A percentile compares a stretch with the other conserved stretches of the same genome.
Evolutionary conservation across 768 basidiomycete species (phyloP).

Genomic region (Tylopilus felleus): DNA sequence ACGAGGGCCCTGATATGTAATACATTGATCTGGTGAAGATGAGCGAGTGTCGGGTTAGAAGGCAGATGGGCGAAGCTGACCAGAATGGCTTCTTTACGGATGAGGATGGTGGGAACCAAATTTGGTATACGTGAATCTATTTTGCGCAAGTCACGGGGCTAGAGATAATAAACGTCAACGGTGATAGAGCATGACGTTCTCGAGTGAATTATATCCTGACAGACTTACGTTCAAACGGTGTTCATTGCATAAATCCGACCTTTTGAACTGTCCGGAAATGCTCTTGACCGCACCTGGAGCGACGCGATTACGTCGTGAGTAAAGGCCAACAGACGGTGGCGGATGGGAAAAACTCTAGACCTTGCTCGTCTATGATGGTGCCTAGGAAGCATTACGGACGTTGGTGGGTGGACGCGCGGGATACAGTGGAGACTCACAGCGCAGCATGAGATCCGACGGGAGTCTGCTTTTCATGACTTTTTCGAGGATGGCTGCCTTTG

Average conservation of each 20-base stretch:
- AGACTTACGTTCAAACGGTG: slow-evolving; percentile 83
- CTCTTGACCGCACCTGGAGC: slow-evolving; percentile 76
- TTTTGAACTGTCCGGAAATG: slow-evolving; percentile 87
- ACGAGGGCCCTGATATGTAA: slow-evolving; percentile 93
- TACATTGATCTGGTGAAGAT: slow-evolving; percentile 68
- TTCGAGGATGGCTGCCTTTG: slow-evolving; percentile 72
- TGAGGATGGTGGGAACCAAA: slow-evolving; percentile 90
- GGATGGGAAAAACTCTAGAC: slow-evolving; percentile 38
- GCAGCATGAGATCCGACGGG: slow-evolving; percentile 85
- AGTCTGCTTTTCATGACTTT: slow-evolving; percentile 85
- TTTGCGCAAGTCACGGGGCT: slow-evolving; percentile 96
- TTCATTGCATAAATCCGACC: slow-evolving; percentile 82
- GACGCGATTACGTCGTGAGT: slow-evolving; percentile 28
- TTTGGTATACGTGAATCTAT: slow-evolving; percentile 94
- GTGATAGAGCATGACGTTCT: slow-evolving; percentile 17
- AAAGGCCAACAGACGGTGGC: slow-evolving; percentile 1
- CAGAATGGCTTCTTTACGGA: slow-evolving; percentile 83
- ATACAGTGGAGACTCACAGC: slow-evolving; percentile 58
- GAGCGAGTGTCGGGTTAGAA: slow-evolving; percentile 9
- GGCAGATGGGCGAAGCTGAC: slow-evolving; percentile 41
- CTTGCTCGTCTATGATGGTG: slow-evolving; percentile 83
- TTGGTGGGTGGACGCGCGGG: slow-evolving; percentile 9
- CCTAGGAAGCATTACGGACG: slow-evolving; percentile 44
- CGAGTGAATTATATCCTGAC: slow-evolving; percentile 11
- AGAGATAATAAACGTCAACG: slow-evolving; percentile 24